Conservation (phyloP, 768 basidiomycete species). For the Leucocoprinus birnbaumii region DNA sequence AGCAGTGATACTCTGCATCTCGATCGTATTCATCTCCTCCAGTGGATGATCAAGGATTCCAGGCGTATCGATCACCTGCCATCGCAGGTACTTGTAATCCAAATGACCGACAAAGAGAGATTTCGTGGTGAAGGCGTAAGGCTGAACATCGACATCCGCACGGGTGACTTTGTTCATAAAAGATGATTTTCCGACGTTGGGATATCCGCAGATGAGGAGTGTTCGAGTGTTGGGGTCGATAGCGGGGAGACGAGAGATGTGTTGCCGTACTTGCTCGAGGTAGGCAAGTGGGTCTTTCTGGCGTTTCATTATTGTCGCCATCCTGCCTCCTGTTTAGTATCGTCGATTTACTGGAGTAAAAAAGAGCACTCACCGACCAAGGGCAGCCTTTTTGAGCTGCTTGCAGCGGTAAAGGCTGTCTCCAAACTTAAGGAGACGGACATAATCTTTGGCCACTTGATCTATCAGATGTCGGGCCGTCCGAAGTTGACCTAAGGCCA, state of each 20-base stretch:
- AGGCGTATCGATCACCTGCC: constrained; percentile 99
- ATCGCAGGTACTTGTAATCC: constrained; percentile 98
- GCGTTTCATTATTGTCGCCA: constrained; percentile 98
- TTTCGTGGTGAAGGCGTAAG: constrained; percentile 99
- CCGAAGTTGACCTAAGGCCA: constrained; percentile 94
- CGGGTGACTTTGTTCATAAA: constrained; percentile 99
- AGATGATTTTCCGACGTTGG: constrained; percentile 98
- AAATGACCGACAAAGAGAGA: constrained; percentile 97
- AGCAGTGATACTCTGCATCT: constrained; percentile 99
- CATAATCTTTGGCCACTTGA: constrained; percentile 96
- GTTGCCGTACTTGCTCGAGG: constrained; percentile 98
- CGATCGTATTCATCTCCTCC: constrained; percentile 99
- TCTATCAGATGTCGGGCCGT: constrained; percentile 96
- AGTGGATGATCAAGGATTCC: constrained; percentile 97
- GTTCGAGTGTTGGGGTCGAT: constrained; percentile 99
- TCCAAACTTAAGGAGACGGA: constrained; percentile 94
- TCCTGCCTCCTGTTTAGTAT: constrained; percentile 42
- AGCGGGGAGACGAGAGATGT: constrained; percentile 95
- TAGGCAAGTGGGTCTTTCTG: constrained; percentile 99
- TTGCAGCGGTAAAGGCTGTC: constrained; percentile 98
- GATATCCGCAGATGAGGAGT: constrained; percentile 96
- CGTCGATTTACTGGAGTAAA: background rate
- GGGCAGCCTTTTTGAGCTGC: constrained; percentile 94
- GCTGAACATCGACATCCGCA: constrained; percentile 98
- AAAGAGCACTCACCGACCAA: constrained; percentile 80